Evolutionary conservation across 345 rosid genomes (phyloP).

Genomic region (Gossypium rotundifolium): DNA sequence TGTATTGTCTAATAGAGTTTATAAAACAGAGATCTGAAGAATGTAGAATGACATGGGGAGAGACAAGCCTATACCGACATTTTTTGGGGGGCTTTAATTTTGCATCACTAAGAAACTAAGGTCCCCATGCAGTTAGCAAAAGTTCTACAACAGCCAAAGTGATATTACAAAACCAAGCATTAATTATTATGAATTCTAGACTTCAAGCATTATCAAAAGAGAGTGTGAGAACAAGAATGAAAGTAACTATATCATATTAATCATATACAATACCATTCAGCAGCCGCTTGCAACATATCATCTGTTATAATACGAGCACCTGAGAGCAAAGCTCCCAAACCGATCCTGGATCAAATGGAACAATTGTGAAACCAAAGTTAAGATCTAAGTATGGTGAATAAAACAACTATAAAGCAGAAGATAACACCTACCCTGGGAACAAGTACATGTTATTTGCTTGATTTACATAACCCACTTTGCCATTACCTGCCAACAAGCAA

Average conservation of each 20-base stretch:
- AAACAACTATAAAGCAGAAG: slow-evolving; percentile 11
- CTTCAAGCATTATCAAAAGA: neutral
- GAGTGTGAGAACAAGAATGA: neutral
- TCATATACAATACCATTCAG: slow-evolving; percentile 65
- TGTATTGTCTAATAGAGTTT: neutral
- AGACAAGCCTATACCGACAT: neutral
- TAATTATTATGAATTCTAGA: neutral
- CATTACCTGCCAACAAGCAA: slow-evolving; percentile 54
- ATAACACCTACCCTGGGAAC: slow-evolving; percentile 81
- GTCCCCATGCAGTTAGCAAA: neutral
- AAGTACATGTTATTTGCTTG: slow-evolving; percentile 99
- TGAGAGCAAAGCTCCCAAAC: slow-evolving; percentile 77
- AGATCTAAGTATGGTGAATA: neutral
- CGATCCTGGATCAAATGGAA: slow-evolving; percentile 50
- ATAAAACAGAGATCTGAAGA: neutral
- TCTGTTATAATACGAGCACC: slow-evolving; percentile 78
- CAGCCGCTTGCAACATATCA: slow-evolving; percentile 86
- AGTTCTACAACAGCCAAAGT: neutral
- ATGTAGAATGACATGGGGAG: neutral
- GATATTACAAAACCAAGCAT: neutral
- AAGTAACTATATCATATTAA: neutral
- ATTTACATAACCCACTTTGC: slow-evolving; percentile 85
- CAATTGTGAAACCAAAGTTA: slow-evolving; percentile 1
- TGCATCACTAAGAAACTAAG: neutral
- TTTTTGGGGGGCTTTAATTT: neutral